Conservation (phyloP, 2,329 filamentous ascomycete genomes). For the Penicillium sp. region DNA sequence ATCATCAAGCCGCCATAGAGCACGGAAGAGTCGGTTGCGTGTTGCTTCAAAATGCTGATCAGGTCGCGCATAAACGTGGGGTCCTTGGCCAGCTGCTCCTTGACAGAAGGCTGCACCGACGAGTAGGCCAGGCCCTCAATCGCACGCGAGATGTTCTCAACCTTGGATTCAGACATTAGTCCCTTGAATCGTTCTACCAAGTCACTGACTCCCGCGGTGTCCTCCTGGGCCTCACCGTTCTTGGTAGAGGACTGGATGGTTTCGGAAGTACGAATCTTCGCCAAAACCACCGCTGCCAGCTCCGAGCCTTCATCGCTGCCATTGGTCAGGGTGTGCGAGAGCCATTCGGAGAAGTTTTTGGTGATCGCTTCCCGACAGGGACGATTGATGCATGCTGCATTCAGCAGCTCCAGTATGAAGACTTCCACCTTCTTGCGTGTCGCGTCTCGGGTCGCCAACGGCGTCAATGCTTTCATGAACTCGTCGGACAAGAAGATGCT, state of each 20-base stretch:
- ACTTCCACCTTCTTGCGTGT: conserved; percentile 86
- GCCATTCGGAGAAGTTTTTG: conserved; percentile 83
- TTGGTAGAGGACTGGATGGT: conserved; percentile 31
- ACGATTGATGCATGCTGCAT: conserved; percentile 84
- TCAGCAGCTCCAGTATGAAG: conserved; percentile 84
- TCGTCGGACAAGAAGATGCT: conserved; percentile 84
- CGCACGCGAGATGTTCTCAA: conserved; percentile 67
- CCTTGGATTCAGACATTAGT: conserved; percentile 44
- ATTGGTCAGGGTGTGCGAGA: conserved; percentile 79
- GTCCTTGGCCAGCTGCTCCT: conserved; percentile 76
- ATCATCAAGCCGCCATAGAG: conserved; percentile 87
- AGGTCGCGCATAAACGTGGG: conserved; percentile 68
- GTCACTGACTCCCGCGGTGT: conserved; percentile 53
- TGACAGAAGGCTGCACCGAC: conserved; percentile 80
- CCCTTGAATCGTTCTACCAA: conserved; percentile 58
- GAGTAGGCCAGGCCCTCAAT: conserved; percentile 92
- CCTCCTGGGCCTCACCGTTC: conserved; percentile 38
- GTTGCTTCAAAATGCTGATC: conserved; percentile 51
- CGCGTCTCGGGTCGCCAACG: conserved; percentile 75
- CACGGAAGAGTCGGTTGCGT: conserved; percentile 66
- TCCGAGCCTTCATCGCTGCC: conserved; percentile 58
- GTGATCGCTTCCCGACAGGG: conserved; percentile 79
- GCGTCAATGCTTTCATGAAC: conserved; percentile 75
- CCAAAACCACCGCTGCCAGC: conserved; percentile 71
- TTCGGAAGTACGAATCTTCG: conserved; percentile 58